Conservation (phyloP, 805 yeast genomes). For the Ogataea nakhonphanomensis region DNA sequence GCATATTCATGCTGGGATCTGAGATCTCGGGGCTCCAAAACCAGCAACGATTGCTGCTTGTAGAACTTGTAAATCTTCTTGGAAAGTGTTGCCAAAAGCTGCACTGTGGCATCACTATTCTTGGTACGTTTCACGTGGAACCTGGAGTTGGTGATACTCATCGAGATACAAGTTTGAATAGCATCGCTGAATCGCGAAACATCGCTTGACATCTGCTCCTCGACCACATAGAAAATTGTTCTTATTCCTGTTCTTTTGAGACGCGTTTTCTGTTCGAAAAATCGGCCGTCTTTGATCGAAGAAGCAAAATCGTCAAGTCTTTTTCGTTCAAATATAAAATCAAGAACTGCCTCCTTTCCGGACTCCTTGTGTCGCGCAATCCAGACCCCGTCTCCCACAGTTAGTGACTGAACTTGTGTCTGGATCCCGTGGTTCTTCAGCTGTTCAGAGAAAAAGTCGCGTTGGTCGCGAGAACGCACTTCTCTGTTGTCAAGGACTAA, state of each 20-base stretch:
- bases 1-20: conserved; percentile 50
- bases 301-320: conserved; percentile 78
- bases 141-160: conserved; percentile 59
- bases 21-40: conserved; percentile 49
- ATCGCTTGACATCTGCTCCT: conserved; percentile 57
- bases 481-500: conserved; percentile 81
- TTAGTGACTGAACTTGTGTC: conserved; percentile 52
- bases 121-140: conserved; percentile 68
- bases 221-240: conserved; percentile 73
- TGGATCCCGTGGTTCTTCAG: conserved; percentile 47
- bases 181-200: conserved; percentile 54
- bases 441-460: conserved; percentile 64
- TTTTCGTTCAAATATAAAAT: conserved; percentile 87
- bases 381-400: conserved; percentile 91
- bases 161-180: conserved; percentile 71
- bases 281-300: conserved; percentile 86
- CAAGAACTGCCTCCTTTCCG: conserved; percentile 62
- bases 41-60: conserved; percentile 39
- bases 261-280: conserved; percentile 80
- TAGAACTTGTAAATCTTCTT: conserved; percentile 40
- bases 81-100: conserved; percentile 51
- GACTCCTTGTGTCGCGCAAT: conserved; percentile 64
- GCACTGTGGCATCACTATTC: conserved; percentile 71
- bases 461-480: conserved; percentile 60
- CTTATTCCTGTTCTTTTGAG: conserved; percentile 64